Conservation (phyloP, 2,329 filamentous ascomycete species). For the Alternaria alternata region DNA sequence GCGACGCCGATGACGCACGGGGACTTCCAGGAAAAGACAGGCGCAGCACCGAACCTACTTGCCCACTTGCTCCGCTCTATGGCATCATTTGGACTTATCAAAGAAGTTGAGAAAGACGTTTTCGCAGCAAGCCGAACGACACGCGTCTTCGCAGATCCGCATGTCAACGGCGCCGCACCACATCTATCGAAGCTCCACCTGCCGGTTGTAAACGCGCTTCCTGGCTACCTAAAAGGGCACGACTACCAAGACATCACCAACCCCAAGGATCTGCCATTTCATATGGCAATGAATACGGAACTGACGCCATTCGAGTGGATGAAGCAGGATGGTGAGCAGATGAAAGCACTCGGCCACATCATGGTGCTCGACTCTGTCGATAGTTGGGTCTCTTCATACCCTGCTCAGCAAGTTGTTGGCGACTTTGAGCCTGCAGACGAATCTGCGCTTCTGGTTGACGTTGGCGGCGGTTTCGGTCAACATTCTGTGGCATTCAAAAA, state of each 20-base stretch:
- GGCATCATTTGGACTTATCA: constrained; percentile 36
- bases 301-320: constrained; percentile 42
- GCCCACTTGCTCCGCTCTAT: constrained; percentile 46
- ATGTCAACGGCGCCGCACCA: constrained; percentile 36
- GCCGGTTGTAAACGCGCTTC: constrained; percentile 35
- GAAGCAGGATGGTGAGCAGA: constrained; percentile 30
- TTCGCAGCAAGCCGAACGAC: constrained; percentile 45
- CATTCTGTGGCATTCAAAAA: constrained; percentile 33
- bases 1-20: constrained; percentile 17
- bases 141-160: constrained; percentile 32
- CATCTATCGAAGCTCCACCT: constrained; percentile 35
- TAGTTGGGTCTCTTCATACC: constrained; percentile 34
- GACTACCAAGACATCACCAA: constrained; percentile 35
- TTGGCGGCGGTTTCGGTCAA: constrained; percentile 46
- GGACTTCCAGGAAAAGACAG: constrained; percentile 30
- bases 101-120: constrained; percentile 36
- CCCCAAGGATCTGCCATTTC: constrained; percentile 38
- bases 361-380: constrained; percentile 36
- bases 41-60: constrained; percentile 38
- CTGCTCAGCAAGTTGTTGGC: constrained; percentile 23
- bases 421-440: constrained; percentile 21
- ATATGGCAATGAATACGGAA: constrained; percentile 35
- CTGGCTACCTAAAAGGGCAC: constrained; percentile 41
- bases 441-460: constrained; percentile 39
- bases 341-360: constrained; percentile 38